Base-by-base conservation (phyloP, 2,329 filamentous ascomycete species). In the Fusarium heterosporum region DNA sequence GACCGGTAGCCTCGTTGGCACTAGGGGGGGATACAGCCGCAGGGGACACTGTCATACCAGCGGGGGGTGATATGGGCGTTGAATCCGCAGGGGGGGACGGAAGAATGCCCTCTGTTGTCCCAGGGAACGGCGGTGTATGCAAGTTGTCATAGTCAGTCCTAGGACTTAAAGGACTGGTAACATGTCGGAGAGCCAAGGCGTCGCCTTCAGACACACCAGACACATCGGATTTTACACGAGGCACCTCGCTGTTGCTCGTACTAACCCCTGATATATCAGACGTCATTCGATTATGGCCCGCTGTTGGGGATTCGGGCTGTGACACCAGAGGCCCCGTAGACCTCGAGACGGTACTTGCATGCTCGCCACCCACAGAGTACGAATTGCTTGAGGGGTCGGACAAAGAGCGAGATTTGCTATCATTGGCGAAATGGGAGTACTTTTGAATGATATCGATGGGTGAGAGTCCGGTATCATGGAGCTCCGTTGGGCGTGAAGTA, bases 401-500 rank as follows among this genome's bases (percentile, higher is more conserved):
- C 17, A 65, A 41, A 4, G 71, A 68, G 6, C 55, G 58, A 8
- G 58, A 25, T 22, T 71, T 63, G 43, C 53, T 47, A 6, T 50
- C 53, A 26, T 46, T 25, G 16, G 68, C 61, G 36, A 75, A 66
- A 50, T 68, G 67, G 13, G 76, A 72, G 57, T 77, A 68, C 42
- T 73, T 77, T 53, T 77, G 76, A 45, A 81, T 76, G n/a, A 82
- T 74, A 3, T 82, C 78, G 13, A 78, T 64, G 8, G 78, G 77
- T 0, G 78, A 75, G 16, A 82, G 73, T 14, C 77, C 77, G 2
- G 80, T 82, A 56, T 81, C 80, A 17, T 81, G 77, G 4, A 87
- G 78, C 63, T 87, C 85, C 16, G 72, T 74, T 1, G 69, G 78
- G 0, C 77, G 74, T 0, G 82, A 83, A 1, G 80, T 83, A 61